phyloP scores from a whole-genome alignment of 192 early-diverging fungal species.

The Coemansia aciculifera region DNA sequence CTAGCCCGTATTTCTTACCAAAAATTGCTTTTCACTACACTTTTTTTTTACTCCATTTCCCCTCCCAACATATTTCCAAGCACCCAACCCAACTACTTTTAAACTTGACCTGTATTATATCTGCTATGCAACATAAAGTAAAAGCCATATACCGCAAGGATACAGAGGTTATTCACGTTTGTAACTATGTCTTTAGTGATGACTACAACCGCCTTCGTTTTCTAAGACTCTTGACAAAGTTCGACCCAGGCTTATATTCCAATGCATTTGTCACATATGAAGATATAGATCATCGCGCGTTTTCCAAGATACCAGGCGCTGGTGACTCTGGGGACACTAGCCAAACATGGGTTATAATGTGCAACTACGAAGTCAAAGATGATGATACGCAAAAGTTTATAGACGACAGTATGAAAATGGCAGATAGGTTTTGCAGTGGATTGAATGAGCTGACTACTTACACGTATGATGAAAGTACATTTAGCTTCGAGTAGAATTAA shows the following conservation, averaged over 20 bases:
- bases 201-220: neutral
- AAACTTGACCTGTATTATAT: neutral
- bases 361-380: neutral
- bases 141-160: slow-evolving; percentile 1
- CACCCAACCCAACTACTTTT: neutral
- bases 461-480: neutral
- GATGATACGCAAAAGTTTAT: neutral
- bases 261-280: neutral
- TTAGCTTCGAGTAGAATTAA: neutral
- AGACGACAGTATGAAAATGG: neutral
- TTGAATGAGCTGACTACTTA: neutral
- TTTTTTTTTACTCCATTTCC: no score
- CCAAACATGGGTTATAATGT: neutral
- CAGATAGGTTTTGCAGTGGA: neutral
- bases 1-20: neutral
- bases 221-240: neutral
- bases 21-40: neutral
- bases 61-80: neutral
- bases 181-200: neutral
- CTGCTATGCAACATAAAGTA: neutral
- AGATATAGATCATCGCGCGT: neutral
- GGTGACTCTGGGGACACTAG: neutral
- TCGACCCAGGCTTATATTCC: neutral
- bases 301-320: neutral
- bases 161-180: neutral